phyloP scores from a whole-genome alignment of 139 green algal species.

The Chlamydomonas sphaeroides region DNA sequence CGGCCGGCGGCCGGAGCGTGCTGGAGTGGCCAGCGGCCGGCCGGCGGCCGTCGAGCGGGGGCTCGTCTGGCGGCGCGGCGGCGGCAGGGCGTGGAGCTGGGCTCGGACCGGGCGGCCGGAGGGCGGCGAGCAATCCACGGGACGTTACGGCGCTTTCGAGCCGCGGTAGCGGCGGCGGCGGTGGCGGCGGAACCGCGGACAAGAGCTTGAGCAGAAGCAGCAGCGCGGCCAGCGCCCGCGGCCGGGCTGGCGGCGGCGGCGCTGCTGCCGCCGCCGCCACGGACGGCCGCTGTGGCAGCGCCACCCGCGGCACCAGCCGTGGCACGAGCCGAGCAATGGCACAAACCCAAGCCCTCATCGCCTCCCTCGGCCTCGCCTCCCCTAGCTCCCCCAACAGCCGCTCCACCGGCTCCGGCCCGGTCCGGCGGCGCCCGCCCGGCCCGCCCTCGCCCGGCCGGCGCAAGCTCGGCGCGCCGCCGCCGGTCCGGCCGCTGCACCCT shows the following conservation, averaged over 20 bases:
- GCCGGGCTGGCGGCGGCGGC: neutral
- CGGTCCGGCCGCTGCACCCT: constrained; percentile 21
- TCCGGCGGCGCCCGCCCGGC: neutral
- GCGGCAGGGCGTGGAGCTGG: neutral
- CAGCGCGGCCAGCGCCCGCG: constrained; percentile 14
- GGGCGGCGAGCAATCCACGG: too few species aligned
- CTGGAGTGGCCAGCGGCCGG: too few species aligned
- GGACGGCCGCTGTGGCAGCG: neutral
- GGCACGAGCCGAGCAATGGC: neutral
- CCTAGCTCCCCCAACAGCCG: neutral
- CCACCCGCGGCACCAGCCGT: neutral
- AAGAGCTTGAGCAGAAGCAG: constrained; percentile 1
- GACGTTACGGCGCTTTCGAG: neutral
- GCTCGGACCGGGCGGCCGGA: too few species aligned
- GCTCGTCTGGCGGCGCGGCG: neutral
- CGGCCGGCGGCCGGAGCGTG: too few species aligned
- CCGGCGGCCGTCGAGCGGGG: too few species aligned
- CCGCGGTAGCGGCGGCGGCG: neutral
- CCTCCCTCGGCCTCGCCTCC: neutral
- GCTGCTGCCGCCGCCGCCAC: too few species aligned
- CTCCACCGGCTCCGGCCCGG: neutral
- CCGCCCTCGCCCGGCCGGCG: neutral
- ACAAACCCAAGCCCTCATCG: neutral
- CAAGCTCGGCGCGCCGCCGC: neutral
- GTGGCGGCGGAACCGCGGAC: neutral